Evolutionary conservation across 108 stramenopile genomes (phyloP).

Genomic region (Stephanodiscus minutulus): DNA sequence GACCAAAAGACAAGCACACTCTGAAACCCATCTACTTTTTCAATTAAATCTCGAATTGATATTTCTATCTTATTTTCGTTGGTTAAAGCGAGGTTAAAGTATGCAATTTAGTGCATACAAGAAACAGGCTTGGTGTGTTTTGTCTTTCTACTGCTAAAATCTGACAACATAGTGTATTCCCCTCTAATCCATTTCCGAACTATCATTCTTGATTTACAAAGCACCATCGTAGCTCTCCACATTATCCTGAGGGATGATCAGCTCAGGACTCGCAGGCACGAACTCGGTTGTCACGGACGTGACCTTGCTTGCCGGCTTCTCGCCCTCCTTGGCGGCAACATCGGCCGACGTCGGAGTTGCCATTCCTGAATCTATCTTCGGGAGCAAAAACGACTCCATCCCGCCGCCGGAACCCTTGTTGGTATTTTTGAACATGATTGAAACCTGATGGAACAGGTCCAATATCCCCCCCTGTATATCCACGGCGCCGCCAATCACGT

Average conservation of each 20-base stretch:
- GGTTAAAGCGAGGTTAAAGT: background rate
- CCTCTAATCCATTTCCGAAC: background rate
- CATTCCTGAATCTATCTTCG: conserved; percentile 20
- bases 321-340: conserved; percentile 7
- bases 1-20: no score
- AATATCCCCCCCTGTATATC: conserved; percentile 44
- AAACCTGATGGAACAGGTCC: conserved; percentile 49
- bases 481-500: conserved; percentile 37
- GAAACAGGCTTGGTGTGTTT: background rate
- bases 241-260: conserved; percentile 36
- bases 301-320: background rate
- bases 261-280: conserved; percentile 25
- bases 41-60: background rate
- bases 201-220: conserved; percentile 22
- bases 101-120: background rate
- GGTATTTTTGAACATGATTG: conserved; percentile 32
- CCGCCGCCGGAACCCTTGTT: conserved; percentile 4
- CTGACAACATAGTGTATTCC: background rate
- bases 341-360: conserved; percentile 12
- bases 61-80: background rate
- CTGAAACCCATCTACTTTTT: background rate
- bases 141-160: background rate
- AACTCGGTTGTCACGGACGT: background rate
- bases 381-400: conserved; percentile 28
- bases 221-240: conserved; percentile 46